phyloP scores from a whole-genome alignment of 148 eudicot genomes.

The Spergularia bocconei region DNA sequence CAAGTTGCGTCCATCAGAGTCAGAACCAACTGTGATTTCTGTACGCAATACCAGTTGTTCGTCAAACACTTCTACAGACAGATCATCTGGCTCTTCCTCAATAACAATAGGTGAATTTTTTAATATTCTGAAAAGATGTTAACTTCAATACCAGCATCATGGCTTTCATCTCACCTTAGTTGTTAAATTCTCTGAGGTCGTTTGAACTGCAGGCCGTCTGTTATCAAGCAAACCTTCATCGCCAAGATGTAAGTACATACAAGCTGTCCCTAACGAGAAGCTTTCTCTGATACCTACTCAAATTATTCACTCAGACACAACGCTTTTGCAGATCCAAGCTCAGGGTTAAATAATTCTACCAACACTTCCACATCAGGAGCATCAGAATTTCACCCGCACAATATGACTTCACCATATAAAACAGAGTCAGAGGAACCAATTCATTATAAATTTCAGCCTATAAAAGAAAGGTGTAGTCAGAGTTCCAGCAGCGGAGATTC shows the following conservation, averaged over 20 bases:
- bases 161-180: neutral
- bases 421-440: constrained; percentile 34
- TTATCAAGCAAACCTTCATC: constrained; percentile 31
- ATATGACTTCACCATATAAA: constrained; percentile 35
- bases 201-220: constrained; percentile 25
- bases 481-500: constrained; percentile 40
- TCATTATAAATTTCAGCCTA: constrained; percentile 10
- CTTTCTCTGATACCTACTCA: neutral
- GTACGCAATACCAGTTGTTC: constrained; percentile 34
- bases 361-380: constrained; percentile 41
- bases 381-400: constrained; percentile 38
- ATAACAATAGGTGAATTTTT: constrained; percentile 41
- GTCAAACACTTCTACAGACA: constrained; percentile 39
- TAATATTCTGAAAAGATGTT: neutral
- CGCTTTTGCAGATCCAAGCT: constrained; percentile 25
- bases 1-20: constrained; percentile 63
- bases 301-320: neutral
- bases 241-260: constrained; percentile 30
- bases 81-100: constrained; percentile 45
- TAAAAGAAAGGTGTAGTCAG: constrained; percentile 10
- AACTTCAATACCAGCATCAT: neutral
- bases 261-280: neutral
- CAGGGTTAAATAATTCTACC: constrained; percentile 30
- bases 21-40: constrained; percentile 40
- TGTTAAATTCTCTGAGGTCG: neutral